These are phyloP conservation scores for Cephaloascus albidus DNA, from an alignment of 805 yeast species.

Conservation along the genomic window DNA sequence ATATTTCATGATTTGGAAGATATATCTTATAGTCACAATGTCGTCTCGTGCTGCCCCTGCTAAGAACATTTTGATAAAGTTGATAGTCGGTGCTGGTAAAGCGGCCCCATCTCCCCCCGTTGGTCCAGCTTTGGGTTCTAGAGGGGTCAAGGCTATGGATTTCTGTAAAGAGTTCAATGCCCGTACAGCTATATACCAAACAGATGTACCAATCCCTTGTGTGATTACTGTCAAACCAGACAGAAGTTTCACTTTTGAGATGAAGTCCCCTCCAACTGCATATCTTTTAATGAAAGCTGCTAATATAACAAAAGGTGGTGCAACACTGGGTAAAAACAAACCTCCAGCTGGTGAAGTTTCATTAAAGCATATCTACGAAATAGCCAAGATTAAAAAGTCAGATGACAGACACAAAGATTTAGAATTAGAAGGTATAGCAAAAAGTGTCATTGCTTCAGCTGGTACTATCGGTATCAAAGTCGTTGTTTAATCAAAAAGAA, in stretches of 20 bases:
- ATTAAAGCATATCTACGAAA: conserved; percentile 86
- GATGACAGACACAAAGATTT: conserved; percentile 70
- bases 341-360: conserved; percentile 54
- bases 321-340: conserved; percentile 45
- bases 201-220: conserved; percentile 89
- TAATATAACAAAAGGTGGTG: conserved; percentile 71
- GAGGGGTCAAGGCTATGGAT: conserved; percentile 97
- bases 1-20: no score
- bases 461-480: conserved; percentile 81
- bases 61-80: conserved; percentile 68
- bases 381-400: conserved; percentile 86
- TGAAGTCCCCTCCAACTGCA: conserved; percentile 88
- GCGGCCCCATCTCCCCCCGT: conserved; percentile 99
- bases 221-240: conserved; percentile 85
- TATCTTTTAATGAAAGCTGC: conserved; percentile 80
- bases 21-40: no score
- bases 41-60: conserved; percentile 14
- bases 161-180: conserved; percentile 98
- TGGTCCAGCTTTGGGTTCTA: conserved; percentile 97
- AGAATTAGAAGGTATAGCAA: conserved; percentile 68
- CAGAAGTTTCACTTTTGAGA: conserved; percentile 75
- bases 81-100: conserved; percentile 93
- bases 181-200: conserved; percentile 76
- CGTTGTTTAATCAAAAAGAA: no score
- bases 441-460: conserved; percentile 83